A percentile compares a stretch with the other conserved stretches of the same genome.
Evolutionary conservation across 1,284 basidiomycete species (phyloP).

Genomic region (Malassezia globosa): DNA sequence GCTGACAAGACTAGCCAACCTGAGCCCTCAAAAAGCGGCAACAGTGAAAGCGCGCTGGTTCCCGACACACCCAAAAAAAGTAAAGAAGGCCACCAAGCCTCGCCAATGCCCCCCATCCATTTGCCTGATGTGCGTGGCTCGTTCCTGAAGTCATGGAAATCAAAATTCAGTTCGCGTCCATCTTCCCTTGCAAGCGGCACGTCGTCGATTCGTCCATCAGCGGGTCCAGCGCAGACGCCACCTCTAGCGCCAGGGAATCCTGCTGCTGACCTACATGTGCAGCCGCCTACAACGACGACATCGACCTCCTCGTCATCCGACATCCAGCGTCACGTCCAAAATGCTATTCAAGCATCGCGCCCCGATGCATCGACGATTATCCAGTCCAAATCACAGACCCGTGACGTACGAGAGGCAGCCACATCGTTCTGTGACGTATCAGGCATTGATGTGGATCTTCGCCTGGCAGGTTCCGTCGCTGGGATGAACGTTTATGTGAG

Average conservation of each 20-base stretch:
- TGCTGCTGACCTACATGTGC: neutral
- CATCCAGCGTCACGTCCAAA: conserved; percentile 45
- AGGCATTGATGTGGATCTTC: conserved; percentile 43
- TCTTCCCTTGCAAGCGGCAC: conserved; percentile 35
- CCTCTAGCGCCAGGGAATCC: neutral
- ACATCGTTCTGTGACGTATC: conserved; percentile 48
- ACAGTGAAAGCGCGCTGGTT: neutral
- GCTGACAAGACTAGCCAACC: neutral
- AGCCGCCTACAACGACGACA: conserved; percentile 6
- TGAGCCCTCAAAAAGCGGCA: too few relatives aligned
- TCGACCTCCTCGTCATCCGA: conserved; percentile 10
- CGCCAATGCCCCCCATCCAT: neutral
- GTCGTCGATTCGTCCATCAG: conserved; percentile 31
- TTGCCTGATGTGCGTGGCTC: neutral
- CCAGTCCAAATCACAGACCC: conserved; percentile 39
- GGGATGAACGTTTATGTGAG: conserved; percentile 48
- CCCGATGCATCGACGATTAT: conserved; percentile 46
- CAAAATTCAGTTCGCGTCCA: conserved; percentile 18
- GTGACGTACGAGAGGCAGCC: conserved; percentile 47
- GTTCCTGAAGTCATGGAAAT: conserved; percentile 23
- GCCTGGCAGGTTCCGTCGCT: conserved; percentile 45
- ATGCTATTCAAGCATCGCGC: conserved; percentile 46
- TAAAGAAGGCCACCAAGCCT: neutral
- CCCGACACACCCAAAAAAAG: neutral
- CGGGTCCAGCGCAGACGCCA: conserved; percentile 1